phyloP scores from a whole-genome alignment of 1,284 basidiomycete species.

The Xerocomus nothofagi region DNA sequence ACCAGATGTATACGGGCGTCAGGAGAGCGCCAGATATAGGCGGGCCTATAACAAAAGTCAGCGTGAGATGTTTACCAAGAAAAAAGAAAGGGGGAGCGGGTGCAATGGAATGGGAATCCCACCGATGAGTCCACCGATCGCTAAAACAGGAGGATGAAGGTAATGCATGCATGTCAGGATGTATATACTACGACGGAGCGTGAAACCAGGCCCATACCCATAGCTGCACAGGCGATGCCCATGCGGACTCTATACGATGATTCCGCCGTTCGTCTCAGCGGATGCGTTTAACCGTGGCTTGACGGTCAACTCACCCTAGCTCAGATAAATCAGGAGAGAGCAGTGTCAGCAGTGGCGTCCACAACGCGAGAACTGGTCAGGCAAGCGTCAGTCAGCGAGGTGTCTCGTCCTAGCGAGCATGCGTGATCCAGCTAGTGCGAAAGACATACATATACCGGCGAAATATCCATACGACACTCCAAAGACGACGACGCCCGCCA shows the following conservation, averaged over 20 bases:
- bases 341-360: slow-evolving; percentile 25
- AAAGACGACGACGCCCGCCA: slow-evolving; percentile 29
- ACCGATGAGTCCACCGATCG: slow-evolving; percentile 33
- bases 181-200: too few relatives aligned
- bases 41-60: slow-evolving; percentile 19
- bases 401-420: too few relatives aligned
- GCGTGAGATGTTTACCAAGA: too few relatives aligned
- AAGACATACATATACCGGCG: slow-evolving; percentile 40
- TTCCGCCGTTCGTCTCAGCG: neutral
- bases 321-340: slow-evolving; percentile 33
- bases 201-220: too few relatives aligned
- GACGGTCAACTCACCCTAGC: slow-evolving; percentile 26
- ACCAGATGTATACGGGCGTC: slow-evolving; percentile 31
- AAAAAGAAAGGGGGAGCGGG: too few relatives aligned
- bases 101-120: neutral
- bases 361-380: slow-evolving; percentile 22
- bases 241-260: slow-evolving; percentile 31
- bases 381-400: slow-evolving; percentile 10
- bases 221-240: slow-evolving; percentile 29
- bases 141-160: slow-evolving; percentile 10
- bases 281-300: neutral
- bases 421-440: neutral
- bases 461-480: slow-evolving; percentile 41
- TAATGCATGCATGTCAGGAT: too few relatives aligned
- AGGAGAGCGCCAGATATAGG: slow-evolving; percentile 34